Conservation (phyloP, 73 alveolate genomes). For the Stentor coeruleus region DNA sequence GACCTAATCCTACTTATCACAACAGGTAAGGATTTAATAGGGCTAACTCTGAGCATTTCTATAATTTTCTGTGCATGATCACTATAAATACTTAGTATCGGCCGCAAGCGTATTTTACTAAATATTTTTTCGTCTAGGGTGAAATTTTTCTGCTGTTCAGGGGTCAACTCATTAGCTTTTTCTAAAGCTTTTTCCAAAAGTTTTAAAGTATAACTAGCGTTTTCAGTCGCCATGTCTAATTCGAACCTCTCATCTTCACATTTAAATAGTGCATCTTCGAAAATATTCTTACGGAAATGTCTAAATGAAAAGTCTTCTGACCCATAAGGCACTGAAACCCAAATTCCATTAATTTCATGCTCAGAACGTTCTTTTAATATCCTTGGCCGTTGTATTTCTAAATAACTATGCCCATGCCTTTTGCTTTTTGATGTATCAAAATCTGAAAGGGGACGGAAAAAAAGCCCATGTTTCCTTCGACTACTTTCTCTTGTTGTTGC, state of each 20-base stretch:
- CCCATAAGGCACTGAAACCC: slow-evolving; percentile 33
- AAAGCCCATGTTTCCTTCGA: slow-evolving; percentile 15
- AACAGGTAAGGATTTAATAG: slow-evolving; percentile 34
- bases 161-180: background rate
- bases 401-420: slow-evolving; percentile 20
- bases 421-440: slow-evolving; percentile 10
- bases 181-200: background rate
- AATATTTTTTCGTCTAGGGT: background rate
- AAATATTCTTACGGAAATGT: slow-evolving; percentile 46
- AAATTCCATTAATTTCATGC: background rate
- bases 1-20: slow-evolving; percentile 34
- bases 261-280: slow-evolving; percentile 50
- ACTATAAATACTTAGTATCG: slow-evolving; percentile 9
- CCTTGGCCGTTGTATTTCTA: slow-evolving; percentile 11
- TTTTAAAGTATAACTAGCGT: background rate
- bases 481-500: background rate
- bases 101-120: background rate
- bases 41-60: slow-evolving; percentile 36
- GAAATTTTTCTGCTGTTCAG: slow-evolving; percentile 10
- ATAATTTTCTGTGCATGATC: slow-evolving; percentile 34
- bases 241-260: slow-evolving; percentile 62
- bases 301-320: slow-evolving; percentile 53
- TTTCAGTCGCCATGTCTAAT: slow-evolving; percentile 36
- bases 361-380: background rate
- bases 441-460: slow-evolving; percentile 22